Percentiles rank a stretch among this genome's conserved stretches.
Conservation (phyloP, 140 eudicot genomes). For the Oenanthe javanica region DNA sequence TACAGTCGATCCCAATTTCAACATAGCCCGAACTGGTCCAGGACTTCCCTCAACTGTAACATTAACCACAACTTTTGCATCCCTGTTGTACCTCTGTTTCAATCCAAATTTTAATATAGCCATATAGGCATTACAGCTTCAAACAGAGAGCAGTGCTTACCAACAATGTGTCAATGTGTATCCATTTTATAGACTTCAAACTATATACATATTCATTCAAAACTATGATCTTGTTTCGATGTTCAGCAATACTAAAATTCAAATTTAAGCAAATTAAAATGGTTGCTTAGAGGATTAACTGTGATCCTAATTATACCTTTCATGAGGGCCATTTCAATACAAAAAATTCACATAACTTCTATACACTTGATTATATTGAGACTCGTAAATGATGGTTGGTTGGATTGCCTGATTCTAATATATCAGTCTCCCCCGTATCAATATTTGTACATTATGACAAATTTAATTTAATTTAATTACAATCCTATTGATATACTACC, state of each 20-base stretch:
- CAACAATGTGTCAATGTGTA: neutral
- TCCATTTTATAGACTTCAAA: neutral
- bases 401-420: too few species aligned
- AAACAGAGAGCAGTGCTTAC: neutral
- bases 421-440: neutral
- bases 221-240: too few species aligned
- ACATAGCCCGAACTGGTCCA: slow-evolving; percentile 70
- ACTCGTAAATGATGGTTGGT: too few species aligned
- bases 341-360: too few species aligned
- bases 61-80: slow-evolving; percentile 73
- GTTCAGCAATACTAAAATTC: too few species aligned
- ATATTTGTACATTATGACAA: neutral
- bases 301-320: too few species aligned
- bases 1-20: slow-evolving; percentile 68
- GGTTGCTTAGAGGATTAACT: too few species aligned
- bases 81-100: slow-evolving; percentile 51
- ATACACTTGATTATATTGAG: too few species aligned
- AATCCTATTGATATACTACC: neutral
- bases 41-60: slow-evolving; percentile 83
- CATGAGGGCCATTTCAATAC: too few species aligned
- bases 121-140: neutral
- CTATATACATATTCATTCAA: neutral
- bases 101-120: slow-evolving; percentile 6
- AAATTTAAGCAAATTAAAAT: too few species aligned
- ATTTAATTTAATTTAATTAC: too few species aligned